Percentiles rank a stretch among this genome's conserved stretches.
These are phyloP conservation scores for Fusarium decemcellulare DNA, from an alignment of 2,329 filamentous ascomycete genomes.

Conservation along the genomic window DNA sequence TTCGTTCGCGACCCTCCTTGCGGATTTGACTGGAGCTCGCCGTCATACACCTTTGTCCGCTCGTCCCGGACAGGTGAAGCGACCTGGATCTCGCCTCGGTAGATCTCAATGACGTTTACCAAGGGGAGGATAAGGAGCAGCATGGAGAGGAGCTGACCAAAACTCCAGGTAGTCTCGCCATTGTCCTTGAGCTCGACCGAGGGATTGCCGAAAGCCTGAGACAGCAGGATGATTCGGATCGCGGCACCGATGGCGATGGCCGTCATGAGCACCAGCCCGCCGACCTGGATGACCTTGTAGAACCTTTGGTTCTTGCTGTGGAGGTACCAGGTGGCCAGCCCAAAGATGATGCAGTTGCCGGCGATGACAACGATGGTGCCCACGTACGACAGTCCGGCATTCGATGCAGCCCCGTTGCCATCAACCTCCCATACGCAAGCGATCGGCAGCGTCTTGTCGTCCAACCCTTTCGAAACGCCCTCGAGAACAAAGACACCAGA, in stretches of 20 bases:
- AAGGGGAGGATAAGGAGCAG: slow-evolving; percentile 42
- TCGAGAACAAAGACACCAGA: slow-evolving; percentile 71
- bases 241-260: slow-evolving; percentile 72
- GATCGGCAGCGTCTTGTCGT: slow-evolving; percentile 69
- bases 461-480: slow-evolving; percentile 66
- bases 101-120: slow-evolving; percentile 35
- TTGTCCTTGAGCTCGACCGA: slow-evolving; percentile 45
- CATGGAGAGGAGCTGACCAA: slow-evolving; percentile 43
- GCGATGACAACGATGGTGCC: slow-evolving; percentile 74
- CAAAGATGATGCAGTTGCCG: slow-evolving; percentile 71
- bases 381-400: slow-evolving; percentile 64
- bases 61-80: slow-evolving; percentile 60
- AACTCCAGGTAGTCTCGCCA: slow-evolving; percentile 43
- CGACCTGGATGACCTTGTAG: slow-evolving; percentile 67
- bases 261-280: slow-evolving; percentile 68
- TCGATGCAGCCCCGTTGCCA: slow-evolving; percentile 53
- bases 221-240: slow-evolving; percentile 68
- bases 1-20: slow-evolving; percentile 55
- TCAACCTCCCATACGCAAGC: slow-evolving; percentile 70
- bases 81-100: slow-evolving; percentile 46
- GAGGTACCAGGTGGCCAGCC: slow-evolving; percentile 74
- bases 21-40: slow-evolving; percentile 55
- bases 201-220: slow-evolving; percentile 67
- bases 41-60: slow-evolving; percentile 54
- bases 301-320: slow-evolving; percentile 69